phyloP scores from a whole-genome alignment of 371 early-diverging fungal species.

The Batkoa obscura region DNA sequence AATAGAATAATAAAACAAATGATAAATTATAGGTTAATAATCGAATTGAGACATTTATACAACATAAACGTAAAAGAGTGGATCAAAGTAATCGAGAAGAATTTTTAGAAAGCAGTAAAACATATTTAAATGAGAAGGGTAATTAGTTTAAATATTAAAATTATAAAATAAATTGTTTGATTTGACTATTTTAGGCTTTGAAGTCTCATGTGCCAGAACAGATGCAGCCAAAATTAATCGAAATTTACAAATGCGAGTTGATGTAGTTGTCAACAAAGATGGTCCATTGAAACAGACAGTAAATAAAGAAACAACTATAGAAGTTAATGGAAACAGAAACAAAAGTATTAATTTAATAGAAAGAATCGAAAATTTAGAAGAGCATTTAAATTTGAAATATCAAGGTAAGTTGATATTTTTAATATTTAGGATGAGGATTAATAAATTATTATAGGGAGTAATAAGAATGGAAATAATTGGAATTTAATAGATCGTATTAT shows the following conservation, averaged over 20 bases:
- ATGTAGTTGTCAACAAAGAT: slow-evolving; percentile 51
- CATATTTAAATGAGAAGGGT: not conserved
- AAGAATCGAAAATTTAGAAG: not conserved
- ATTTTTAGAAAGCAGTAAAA: not conserved
- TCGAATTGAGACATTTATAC: not conserved
- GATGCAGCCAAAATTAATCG: slow-evolving; percentile 55
- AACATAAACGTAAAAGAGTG: not conserved
- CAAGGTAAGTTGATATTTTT: no score
- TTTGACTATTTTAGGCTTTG: not conserved
- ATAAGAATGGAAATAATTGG: not conserved
- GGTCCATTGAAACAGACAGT: slow-evolving; percentile 18
- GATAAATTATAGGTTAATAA: not conserved
- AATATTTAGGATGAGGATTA: no score
- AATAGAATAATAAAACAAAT: not conserved
- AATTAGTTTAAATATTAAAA: not conserved
- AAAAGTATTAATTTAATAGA: not conserved
- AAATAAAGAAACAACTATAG: not conserved
- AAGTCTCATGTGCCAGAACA: slow-evolving; percentile 32
- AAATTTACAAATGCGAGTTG: slow-evolving; percentile 62
- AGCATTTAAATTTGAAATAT: not conserved
- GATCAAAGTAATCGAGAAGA: not conserved
- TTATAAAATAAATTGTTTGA: slow-evolving; percentile 5
- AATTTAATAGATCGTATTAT: not conserved
- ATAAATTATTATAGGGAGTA: not conserved
- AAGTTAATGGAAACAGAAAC: no score